These are phyloP conservation scores for Arxiozyma slooffiae DNA, from an alignment of 1,139 yeast genomes.

Conservation along the genomic window DNA sequence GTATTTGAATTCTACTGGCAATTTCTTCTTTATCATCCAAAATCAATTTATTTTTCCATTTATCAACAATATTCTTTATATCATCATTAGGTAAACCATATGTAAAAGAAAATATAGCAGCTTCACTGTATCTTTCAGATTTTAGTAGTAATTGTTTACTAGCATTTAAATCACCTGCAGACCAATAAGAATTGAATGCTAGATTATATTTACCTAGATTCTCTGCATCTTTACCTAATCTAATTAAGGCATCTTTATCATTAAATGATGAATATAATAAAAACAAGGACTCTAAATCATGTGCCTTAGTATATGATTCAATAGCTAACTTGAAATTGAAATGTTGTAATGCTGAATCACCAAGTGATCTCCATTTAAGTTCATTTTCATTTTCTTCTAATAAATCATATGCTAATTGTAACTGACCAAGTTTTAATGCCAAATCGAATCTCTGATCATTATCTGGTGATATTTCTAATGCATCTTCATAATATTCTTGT, in stretches of 20 bases:
- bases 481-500: conserved; percentile 77
- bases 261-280: conserved; percentile 78
- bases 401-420: conserved; percentile 63
- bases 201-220: conserved; percentile 71
- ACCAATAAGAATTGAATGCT: conserved; percentile 91
- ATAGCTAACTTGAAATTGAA: conserved; percentile 81
- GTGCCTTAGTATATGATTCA: conserved; percentile 68
- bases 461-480: conserved; percentile 73
- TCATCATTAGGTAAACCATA: conserved; percentile 48
- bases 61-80: conserved; percentile 40
- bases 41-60: conserved; percentile 57
- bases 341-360: conserved; percentile 69
- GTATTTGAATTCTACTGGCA: conserved; percentile 45
- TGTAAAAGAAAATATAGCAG: conserved; percentile 68
- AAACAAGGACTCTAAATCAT: conserved; percentile 73
- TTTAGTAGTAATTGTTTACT: conserved; percentile 59
- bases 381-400: conserved; percentile 48
- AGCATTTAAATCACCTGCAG: conserved; percentile 56
- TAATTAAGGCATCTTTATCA: conserved; percentile 47
- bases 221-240: conserved; percentile 57
- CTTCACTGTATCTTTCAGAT: conserved; percentile 73
- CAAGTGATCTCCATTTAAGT: conserved; percentile 83
- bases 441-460: conserved; percentile 79
- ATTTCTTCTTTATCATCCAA: conserved; percentile 46
- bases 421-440: conserved; percentile 59